Evolutionary conservation across 495 filamentous ascomycete genomes (phyloP).

Genomic region (Tuber magnatum): DNA sequence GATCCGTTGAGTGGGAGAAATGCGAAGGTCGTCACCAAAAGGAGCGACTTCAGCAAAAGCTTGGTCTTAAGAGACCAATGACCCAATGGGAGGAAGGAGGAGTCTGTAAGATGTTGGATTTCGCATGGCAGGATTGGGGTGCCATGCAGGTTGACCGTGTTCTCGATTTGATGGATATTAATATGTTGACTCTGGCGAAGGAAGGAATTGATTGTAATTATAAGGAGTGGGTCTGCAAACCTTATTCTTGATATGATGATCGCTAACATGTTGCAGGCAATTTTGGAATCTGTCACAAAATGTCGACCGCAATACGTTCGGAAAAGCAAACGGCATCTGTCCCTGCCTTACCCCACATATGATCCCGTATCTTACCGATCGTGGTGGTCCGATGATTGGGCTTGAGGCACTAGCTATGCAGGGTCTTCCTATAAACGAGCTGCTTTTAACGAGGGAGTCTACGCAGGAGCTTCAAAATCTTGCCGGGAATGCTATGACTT

Average conservation of each 20-base stretch:
- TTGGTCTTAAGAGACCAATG: constrained; percentile 52
- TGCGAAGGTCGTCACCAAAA: constrained; percentile 53
- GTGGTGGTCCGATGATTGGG: constrained; percentile 58
- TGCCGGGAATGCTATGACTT: constrained; percentile 78
- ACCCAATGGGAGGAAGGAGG: constrained; percentile 54
- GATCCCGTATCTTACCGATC: constrained; percentile 55
- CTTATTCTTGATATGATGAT: constrained; percentile 6
- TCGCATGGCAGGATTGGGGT: constrained; percentile 50
- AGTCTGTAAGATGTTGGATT: constrained; percentile 50
- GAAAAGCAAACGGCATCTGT: constrained; percentile 52
- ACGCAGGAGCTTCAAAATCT: constrained; percentile 62
- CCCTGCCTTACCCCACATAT: constrained; percentile 67
- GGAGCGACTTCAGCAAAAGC: constrained; percentile 45
- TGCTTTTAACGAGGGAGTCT: constrained; percentile 58
- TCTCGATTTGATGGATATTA: constrained; percentile 62
- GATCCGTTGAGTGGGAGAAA: constrained; percentile 50
- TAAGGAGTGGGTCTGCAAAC: constrained; percentile 51
- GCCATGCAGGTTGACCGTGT: constrained; percentile 51
- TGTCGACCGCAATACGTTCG: constrained; percentile 54
- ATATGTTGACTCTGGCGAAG: constrained; percentile 47
- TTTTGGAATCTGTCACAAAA: constrained; percentile 71
- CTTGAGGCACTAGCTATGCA: constrained; percentile 63
- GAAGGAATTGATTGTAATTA: constrained; percentile 53
- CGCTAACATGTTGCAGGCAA: constrained; percentile 41
- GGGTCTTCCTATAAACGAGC: constrained; percentile 58